These are phyloP conservation scores for Anaeromyces robustus DNA, from an alignment of 192 early-diverging fungal genomes.

Conservation along the genomic window DNA sequence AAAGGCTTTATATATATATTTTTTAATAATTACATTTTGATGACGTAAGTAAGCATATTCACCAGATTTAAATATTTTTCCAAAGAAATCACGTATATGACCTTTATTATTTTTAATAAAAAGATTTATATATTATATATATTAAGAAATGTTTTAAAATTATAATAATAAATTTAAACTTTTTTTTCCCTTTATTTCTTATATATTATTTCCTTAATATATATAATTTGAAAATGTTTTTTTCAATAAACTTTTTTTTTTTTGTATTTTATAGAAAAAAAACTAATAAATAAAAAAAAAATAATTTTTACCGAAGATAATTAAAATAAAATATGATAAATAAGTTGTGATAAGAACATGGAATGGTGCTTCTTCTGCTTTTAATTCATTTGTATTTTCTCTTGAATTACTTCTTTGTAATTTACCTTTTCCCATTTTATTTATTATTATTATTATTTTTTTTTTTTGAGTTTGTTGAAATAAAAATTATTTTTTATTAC, in stretches of 20 bases:
- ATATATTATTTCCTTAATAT: no score
- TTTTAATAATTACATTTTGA: background rate
- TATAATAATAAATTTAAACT: no score
- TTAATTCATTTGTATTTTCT: background rate
- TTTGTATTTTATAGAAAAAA: no score
- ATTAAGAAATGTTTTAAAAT: no score
- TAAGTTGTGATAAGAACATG: conserved; percentile 85
- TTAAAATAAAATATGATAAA: conserved; percentile 83
- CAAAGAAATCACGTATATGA: background rate
- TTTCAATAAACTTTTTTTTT: no score
- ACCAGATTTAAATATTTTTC: background rate
- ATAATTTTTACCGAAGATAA: conserved; percentile 65
- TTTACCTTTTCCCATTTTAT: background rate
- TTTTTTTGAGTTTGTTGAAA: background rate
- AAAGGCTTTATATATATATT: conserved; percentile 1
- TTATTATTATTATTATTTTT: background rate
- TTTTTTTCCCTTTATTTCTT: no score
- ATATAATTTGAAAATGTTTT: no score
- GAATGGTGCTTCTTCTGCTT: conserved; percentile 53
- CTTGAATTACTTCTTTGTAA: background rate
- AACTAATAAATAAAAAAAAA: no score
- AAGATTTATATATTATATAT: no score
- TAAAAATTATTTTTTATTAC: background rate
- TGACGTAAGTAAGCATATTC: background rate
- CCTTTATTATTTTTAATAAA: background rate